Conservation (phyloP, 2,329 filamentous ascomycete genomes). For the Fusarium sublunatum region DNA sequence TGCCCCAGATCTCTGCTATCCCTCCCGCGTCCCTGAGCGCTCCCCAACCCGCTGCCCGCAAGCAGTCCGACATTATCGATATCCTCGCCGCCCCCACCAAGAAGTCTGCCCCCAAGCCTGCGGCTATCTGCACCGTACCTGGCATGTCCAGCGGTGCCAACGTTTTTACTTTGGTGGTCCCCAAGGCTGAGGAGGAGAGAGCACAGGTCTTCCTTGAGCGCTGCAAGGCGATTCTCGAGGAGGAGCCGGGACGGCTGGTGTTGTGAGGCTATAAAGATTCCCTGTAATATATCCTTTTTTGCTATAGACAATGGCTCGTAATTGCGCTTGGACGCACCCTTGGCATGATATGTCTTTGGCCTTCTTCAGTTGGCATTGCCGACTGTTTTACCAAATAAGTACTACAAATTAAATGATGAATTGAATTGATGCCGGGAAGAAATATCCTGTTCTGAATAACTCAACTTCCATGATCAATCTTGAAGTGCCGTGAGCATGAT, state of each 20-base stretch:
- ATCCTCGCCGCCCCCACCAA: constrained; percentile 67
- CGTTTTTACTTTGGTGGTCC: constrained; percentile 84
- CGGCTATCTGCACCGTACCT: constrained; percentile 52
- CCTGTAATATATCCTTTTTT: constrained; percentile 49
- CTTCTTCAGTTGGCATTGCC: constrained; percentile 12
- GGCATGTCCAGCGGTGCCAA: constrained; percentile 71
- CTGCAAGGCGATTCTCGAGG: constrained; percentile 84
- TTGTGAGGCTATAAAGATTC: constrained; percentile 56
- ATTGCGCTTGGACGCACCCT: constrained; percentile 34
- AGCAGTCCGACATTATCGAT: constrained; percentile 80
- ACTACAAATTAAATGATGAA: constrained; percentile 25
- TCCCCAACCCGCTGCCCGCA: constrained; percentile 48
- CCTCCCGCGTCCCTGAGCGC: constrained; percentile 56
- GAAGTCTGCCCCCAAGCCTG: constrained; percentile 44
- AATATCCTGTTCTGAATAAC: not conserved
- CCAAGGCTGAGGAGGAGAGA: constrained; percentile 82
- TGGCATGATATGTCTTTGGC: constrained; percentile 27
- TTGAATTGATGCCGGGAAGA: constrained; percentile 17
- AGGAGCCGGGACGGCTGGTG: constrained; percentile 80
- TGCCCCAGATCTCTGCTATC: constrained; percentile 75
- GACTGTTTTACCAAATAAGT: constrained; percentile 24
- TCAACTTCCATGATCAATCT: no score
- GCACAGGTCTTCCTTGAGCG: constrained; percentile 86
- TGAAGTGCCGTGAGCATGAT: no score
- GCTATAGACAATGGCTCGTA: constrained; percentile 45